phyloP scores from a whole-genome alignment of 192 early-diverging fungal species.

The Backusella westeae region DNA sequence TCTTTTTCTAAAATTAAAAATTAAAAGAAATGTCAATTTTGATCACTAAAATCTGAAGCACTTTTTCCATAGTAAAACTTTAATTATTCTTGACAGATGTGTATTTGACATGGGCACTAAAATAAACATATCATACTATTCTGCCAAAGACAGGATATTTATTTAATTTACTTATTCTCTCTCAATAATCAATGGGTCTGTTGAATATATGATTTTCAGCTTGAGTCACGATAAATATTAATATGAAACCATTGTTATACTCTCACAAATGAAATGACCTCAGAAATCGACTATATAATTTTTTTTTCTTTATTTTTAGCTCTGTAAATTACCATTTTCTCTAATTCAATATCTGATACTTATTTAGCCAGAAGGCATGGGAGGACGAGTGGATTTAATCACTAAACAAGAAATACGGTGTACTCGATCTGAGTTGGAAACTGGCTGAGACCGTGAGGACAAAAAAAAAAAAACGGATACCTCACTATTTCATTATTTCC shows the following conservation, averaged over 20 bases:
- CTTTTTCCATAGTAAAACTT: background rate
- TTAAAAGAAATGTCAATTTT: background rate
- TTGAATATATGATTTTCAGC: background rate
- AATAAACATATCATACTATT: background rate
- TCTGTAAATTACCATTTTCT: background rate
- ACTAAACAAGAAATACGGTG: background rate
- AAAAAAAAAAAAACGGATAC: background rate
- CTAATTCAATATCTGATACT: background rate
- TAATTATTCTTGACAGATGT: background rate
- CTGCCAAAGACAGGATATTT: background rate
- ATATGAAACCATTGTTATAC: background rate
- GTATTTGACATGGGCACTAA: background rate
- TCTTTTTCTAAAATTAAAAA: background rate
- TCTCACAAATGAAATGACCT: background rate
- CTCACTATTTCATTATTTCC: background rate
- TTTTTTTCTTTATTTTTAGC: background rate
- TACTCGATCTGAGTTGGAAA: slow-evolving; percentile 1
- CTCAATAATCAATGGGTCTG: background rate
- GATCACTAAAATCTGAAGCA: background rate
- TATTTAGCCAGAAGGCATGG: slow-evolving; percentile 6
- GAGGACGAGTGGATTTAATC: background rate
- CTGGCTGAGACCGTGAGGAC: background rate
- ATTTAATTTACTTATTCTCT: background rate
- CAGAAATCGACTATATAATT: background rate
- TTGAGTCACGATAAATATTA: background rate